Evolutionary conservation across 1,284 basidiomycete genomes (phyloP).

Genomic region (Moesziomyces parantarcticus): DNA sequence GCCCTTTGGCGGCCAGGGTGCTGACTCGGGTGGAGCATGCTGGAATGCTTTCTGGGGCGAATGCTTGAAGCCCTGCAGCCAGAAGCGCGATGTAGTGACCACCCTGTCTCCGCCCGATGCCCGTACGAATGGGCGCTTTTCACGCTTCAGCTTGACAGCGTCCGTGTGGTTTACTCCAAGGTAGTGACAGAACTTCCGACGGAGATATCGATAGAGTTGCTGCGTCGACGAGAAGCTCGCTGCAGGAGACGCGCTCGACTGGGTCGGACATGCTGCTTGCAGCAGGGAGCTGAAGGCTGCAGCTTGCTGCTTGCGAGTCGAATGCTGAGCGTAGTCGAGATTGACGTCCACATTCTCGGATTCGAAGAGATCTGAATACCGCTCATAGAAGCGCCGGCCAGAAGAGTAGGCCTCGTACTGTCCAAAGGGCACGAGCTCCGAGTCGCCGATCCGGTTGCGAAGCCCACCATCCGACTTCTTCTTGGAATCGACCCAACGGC

Average conservation of each 20-base stretch:
- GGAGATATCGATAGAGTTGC: slow-evolving; percentile 7
- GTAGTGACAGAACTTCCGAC: slow-evolving; percentile 7
- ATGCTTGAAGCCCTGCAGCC: slow-evolving; percentile 36
- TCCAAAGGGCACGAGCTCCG: slow-evolving; percentile 43
- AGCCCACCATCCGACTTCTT: slow-evolving; percentile 38
- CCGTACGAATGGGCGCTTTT: slow-evolving; percentile 27
- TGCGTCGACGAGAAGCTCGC: background rate
- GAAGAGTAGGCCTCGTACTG: slow-evolving; percentile 46
- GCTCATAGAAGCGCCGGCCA: slow-evolving; percentile 36
- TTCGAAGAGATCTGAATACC: slow-evolving; percentile 34
- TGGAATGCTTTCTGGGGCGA: slow-evolving; percentile 27
- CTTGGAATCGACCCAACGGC: slow-evolving; percentile 28
- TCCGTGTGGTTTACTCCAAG: background rate
- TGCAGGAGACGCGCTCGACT: background rate
- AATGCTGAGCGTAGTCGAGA: slow-evolving; percentile 9
- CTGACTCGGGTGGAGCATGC: slow-evolving; percentile 35
- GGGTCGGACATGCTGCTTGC: slow-evolving; percentile 1
- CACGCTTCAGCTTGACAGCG: background rate
- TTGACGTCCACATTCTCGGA: slow-evolving; percentile 24
- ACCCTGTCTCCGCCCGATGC: slow-evolving; percentile 44
- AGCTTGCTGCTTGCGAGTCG: background rate
- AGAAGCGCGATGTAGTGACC: slow-evolving; percentile 42
- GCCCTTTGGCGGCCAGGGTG: slow-evolving; percentile 43
- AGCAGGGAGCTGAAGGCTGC: background rate
- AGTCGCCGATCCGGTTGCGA: slow-evolving; percentile 41